Evolutionary conservation across 306 rosid genomes (phyloP), one percentile per base, ranked within the genome.

Genomic region (Rosa multiflora): DNA sequence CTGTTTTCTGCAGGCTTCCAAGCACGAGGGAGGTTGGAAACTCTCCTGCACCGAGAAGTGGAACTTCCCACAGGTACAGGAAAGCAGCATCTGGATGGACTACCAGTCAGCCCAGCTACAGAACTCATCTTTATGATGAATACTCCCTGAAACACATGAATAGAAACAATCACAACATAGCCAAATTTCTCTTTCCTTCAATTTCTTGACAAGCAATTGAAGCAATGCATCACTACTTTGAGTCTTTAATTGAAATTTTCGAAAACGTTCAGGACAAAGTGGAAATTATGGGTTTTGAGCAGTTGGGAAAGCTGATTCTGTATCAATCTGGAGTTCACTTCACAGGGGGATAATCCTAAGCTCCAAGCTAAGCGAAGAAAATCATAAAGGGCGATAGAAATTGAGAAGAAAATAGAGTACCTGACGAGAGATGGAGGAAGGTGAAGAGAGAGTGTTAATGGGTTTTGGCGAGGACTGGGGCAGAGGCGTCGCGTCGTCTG

Each of bases 71-170:
- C 56, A 42, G 97, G 90, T 59, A 83, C 80, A 56, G 68, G 87
- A 76, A 85, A 76, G 82, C 75, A 79, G 80, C 89, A 88, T 84
- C 87, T 90, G 75, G 91, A 86, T 44, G 96, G 88, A 59, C 82
- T 77, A 40, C 85, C 87, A 64, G 87, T 83, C 82, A 93, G 76
- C 67, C 98, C 96, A 63, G 89, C 85, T 18, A 84, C 73, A 72
- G 82, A 51, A 77, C 83, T 64, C 98, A 92, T 95, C 75, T 37
- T 80, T 10, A 18, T 32, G 11, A 68, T 3, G 43, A 2, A 32
- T 32, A 2, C 37, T 32, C 48, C 4, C 76, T 56, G 67, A 71
- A 71, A 15, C 39, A 23, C 8, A 44, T 44, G 8, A 10, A 11
- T 12, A 71, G 37, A 72, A 59, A 51, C 26, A 72, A 51, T 49